Conservation (phyloP, 2,329 filamentous ascomycete species). For the Penicillium janthinellum region DNA sequence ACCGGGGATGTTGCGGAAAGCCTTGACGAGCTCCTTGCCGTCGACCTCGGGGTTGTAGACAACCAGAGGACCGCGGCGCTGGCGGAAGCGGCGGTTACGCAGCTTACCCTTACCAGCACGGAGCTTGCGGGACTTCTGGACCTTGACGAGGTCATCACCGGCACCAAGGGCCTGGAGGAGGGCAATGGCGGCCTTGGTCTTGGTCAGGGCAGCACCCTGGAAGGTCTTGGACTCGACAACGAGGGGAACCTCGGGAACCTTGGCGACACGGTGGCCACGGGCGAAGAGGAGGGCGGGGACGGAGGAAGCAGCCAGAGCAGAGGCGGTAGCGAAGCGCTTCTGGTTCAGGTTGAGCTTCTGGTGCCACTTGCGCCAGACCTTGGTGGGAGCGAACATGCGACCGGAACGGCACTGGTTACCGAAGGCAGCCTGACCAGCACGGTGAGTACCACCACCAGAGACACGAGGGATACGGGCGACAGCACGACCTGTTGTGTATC, state of each 20-base stretch:
- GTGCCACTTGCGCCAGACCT: conserved; percentile 99
- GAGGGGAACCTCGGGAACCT: conserved; percentile 93
- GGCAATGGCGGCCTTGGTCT: conserved; percentile 83
- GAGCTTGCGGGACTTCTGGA: conserved; percentile 93
- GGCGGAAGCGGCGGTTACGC: conserved; percentile 91
- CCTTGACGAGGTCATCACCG: conserved; percentile 88
- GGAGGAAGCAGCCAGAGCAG: conserved; percentile 93
- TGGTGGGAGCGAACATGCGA: conserved; percentile 99
- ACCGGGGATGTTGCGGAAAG: conserved; percentile 98
- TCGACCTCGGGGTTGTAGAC: conserved; percentile 96
- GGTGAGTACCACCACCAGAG: conserved; percentile 99
- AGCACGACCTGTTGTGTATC: conserved; percentile 72
- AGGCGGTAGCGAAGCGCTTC: conserved; percentile 97
- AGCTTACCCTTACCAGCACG: conserved; percentile 99
- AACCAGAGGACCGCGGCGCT: conserved; percentile 96
- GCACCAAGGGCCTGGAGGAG: conserved; percentile 93
- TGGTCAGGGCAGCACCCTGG: conserved; percentile 74
- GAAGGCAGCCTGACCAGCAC: conserved; percentile 99
- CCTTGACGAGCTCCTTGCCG: conserved; percentile 88
- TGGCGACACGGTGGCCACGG: conserved; percentile 92
- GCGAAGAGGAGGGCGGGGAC: conserved; percentile 92
- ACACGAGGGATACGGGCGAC: conserved; percentile 99
- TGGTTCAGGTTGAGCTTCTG: conserved; percentile 99
- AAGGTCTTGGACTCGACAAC: conserved; percentile 92
- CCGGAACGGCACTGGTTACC: conserved; percentile 99